These are phyloP conservation scores for Salix koriyanagi DNA, from an alignment of 345 rosid genomes.

Conservation along the genomic window DNA sequence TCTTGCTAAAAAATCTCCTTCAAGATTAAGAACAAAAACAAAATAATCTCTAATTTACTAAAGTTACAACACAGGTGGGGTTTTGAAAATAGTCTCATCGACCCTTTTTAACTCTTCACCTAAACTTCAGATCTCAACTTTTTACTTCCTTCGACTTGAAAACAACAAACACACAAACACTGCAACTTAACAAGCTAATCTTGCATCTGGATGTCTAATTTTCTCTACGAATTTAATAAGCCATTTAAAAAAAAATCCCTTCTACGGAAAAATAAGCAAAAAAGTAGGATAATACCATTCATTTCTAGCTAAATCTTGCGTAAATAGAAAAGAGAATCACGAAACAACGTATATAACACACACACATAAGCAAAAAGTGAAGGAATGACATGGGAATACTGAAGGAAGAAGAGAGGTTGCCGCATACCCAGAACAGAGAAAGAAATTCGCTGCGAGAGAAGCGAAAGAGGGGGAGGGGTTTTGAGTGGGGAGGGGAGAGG, in stretches of 20 bases:
- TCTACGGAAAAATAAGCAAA: not conserved
- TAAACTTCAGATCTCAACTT: not conserved
- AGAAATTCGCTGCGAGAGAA: too few relatives aligned
- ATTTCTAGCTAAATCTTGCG: not conserved
- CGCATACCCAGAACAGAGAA: not conserved
- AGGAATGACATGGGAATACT: not conserved
- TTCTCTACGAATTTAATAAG: not conserved
- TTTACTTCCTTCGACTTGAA: not conserved
- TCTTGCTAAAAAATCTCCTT: not conserved
- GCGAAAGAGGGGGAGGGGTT: not conserved
- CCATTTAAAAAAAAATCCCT: not conserved
- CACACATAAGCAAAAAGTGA: not conserved
- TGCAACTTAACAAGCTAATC: not conserved
- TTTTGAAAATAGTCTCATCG: not conserved
- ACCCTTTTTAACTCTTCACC: not conserved
- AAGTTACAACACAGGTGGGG: too few relatives aligned
- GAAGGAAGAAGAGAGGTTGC: not conserved
- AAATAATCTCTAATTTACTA: not conserved
- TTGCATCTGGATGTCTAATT: not conserved
- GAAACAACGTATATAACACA: not conserved
- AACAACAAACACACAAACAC: not conserved
- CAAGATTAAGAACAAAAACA: not conserved
- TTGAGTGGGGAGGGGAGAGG: not conserved
- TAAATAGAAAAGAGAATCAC: not conserved
- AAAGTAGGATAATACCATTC: not conserved